phyloP scores from a whole-genome alignment of 2,329 filamentous ascomycete species.

The Phaeosphaeriaceae sp. region DNA sequence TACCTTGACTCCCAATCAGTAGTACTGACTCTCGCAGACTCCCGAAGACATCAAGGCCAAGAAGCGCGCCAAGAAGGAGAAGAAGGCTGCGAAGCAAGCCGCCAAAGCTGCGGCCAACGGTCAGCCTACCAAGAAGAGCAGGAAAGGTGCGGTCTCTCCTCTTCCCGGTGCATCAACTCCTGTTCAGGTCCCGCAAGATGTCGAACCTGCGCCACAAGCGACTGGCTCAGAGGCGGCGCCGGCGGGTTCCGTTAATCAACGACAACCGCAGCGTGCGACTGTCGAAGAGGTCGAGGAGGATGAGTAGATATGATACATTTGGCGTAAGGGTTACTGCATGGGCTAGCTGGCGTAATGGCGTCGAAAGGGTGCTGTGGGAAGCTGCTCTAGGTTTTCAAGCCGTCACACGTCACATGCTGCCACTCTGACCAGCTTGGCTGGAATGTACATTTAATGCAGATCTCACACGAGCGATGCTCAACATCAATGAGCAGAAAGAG shows the following conservation, averaged over 20 bases:
- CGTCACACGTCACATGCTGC: not conserved
- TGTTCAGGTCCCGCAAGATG: conserved; percentile 16
- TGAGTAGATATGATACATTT: conserved; percentile 20
- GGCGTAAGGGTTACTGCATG: conserved; percentile 9
- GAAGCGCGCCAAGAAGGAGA: conserved; percentile 51
- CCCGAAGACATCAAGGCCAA: conserved; percentile 54
- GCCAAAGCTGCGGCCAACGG: conserved; percentile 42
- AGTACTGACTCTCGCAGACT: conserved; percentile 28
- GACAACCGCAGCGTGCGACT: conserved; percentile 35
- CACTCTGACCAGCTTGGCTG: not conserved
- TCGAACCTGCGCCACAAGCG: conserved; percentile 33
- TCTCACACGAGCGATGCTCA: too few relatives aligned
- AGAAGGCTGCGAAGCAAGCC: conserved; percentile 42
- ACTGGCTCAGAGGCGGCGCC: conserved; percentile 36
- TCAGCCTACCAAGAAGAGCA: conserved; percentile 38
- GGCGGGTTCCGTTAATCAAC: conserved; percentile 17
- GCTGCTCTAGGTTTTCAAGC: not conserved
- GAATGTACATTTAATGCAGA: not conserved
- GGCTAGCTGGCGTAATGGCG: conserved; percentile 14
- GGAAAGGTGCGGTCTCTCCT: conserved; percentile 41
- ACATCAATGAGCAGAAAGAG: too few relatives aligned
- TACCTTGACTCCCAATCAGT: not conserved
- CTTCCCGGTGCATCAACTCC: conserved; percentile 24
- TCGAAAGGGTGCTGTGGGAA: not conserved
- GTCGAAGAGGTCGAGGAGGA: conserved; percentile 50